A percentile compares a stretch with the other conserved stretches of the same genome.
Conservation (phyloP, 768 basidiomycete species). For the Termitomyces sp. region DNA sequence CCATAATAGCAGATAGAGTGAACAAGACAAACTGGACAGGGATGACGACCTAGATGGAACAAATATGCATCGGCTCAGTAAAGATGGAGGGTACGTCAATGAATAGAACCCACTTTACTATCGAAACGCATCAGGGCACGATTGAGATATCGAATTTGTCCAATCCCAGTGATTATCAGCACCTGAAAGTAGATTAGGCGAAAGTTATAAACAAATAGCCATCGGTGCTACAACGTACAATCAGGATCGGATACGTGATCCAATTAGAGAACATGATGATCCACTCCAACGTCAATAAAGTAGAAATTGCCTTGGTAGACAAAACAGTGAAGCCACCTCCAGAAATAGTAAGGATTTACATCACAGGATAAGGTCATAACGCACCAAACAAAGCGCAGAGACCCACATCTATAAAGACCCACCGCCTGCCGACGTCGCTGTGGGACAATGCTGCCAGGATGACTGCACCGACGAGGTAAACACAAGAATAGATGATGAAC, state of each 20-base stretch:
- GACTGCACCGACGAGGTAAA: slow-evolving; percentile 53
- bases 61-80: neutral
- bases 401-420: slow-evolving; percentile 83
- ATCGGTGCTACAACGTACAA: slow-evolving; percentile 32
- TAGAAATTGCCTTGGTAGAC: slow-evolving; percentile 88
- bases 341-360: neutral
- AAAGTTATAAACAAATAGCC: neutral
- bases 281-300: slow-evolving; percentile 75
- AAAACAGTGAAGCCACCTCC: slow-evolving; percentile 92
- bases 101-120: slow-evolving; percentile 55
- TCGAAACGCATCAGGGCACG: slow-evolving; percentile 91
- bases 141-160: slow-evolving; percentile 83
- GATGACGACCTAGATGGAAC: slow-evolving; percentile 68
- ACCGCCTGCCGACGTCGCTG: slow-evolving; percentile 50
- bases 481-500: slow-evolving; percentile 70
- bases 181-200: slow-evolving; percentile 35
- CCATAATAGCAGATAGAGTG: slow-evolving; percentile 87
- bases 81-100: neutral
- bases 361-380: slow-evolving; percentile 4
- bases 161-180: slow-evolving; percentile 66
- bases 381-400: slow-evolving; percentile 81
- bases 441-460: slow-evolving; percentile 65
- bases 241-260: slow-evolving; percentile 79
- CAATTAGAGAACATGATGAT: slow-evolving; percentile 68
- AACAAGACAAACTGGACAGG: slow-evolving; percentile 95